These are phyloP conservation scores for Mycosarcoma mackinlayi DNA, from an alignment of 1,284 basidiomycete species.

Conservation along the genomic window DNA sequence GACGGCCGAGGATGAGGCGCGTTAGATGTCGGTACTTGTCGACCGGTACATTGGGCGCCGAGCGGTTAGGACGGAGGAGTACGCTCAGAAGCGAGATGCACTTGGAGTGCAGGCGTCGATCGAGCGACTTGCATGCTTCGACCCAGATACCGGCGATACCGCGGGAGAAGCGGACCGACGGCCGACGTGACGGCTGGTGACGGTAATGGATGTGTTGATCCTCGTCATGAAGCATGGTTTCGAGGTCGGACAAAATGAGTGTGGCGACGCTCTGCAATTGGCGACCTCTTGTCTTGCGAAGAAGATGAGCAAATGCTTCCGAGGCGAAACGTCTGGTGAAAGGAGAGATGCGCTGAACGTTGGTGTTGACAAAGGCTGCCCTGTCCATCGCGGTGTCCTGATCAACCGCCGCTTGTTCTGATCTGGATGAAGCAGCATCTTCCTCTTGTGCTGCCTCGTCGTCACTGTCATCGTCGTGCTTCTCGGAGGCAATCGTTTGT, in stretches of 20 bases:
- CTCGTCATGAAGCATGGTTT: conserved; percentile 47
- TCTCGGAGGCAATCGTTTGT: neutral
- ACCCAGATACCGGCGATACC: conserved; percentile 65
- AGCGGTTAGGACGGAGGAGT: conserved; percentile 24
- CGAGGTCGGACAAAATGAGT: conserved; percentile 53
- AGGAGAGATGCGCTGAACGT: conserved; percentile 41
- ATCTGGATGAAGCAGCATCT: neutral
- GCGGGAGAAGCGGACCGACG: conserved; percentile 44
- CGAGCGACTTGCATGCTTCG: conserved; percentile 62
- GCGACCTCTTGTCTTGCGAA: conserved; percentile 57
- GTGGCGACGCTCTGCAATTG: conserved; percentile 51
- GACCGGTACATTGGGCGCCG: conserved; percentile 11
- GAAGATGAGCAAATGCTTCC: conserved; percentile 65
- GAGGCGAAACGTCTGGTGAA: conserved; percentile 65
- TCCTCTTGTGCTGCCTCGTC: conserved; percentile 4
- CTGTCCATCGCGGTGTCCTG: neutral
- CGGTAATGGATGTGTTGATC: conserved; percentile 25
- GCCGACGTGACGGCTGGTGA: conserved; percentile 25
- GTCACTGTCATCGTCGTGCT: conserved; percentile 20
- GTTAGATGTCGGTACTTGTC: conserved; percentile 39
- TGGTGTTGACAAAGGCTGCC: conserved; percentile 29
- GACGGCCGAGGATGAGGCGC: conserved; percentile 42
- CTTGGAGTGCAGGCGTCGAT: conserved; percentile 55
- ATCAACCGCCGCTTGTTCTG: conserved; percentile 2
- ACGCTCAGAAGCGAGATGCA: conserved; percentile 41